Conservation (phyloP, 1,284 basidiomycete species). For the Puccinia hordei region DNA sequence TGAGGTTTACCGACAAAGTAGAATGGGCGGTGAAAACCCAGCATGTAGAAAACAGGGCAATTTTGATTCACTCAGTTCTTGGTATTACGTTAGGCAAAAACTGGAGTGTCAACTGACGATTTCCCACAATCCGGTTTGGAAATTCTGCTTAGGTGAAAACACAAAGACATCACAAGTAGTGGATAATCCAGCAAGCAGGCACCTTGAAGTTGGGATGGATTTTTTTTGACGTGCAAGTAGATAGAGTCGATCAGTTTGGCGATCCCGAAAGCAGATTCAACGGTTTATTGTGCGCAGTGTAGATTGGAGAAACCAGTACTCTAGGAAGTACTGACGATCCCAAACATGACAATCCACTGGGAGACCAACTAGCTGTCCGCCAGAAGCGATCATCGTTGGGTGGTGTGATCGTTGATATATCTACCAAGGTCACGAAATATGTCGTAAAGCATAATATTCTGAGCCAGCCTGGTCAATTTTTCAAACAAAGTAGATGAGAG, state of each 20-base stretch:
- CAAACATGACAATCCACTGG: conserved; percentile 18
- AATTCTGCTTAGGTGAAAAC: conserved; percentile 9
- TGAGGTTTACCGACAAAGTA: background rate
- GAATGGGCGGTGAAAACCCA: background rate
- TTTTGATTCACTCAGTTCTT: background rate
- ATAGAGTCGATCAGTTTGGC: background rate
- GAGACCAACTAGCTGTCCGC: conserved; percentile 39
- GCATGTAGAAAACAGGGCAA: background rate
- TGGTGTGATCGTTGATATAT: conserved; percentile 12
- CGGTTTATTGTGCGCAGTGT: background rate
- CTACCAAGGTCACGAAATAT: background rate
- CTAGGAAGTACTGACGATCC: conserved; percentile 31
- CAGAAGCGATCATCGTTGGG: conserved; percentile 38
- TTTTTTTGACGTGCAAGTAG: background rate
- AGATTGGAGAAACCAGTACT: background rate
- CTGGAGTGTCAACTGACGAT: conserved; percentile 6
- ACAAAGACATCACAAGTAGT: conserved; percentile 43
- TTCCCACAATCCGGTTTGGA: conserved; percentile 34
- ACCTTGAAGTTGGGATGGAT: background rate
- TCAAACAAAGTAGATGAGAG: background rate
- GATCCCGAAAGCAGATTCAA: background rate
- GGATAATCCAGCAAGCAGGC: conserved; percentile 24
- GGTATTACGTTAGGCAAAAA: background rate
- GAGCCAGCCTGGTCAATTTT: background rate
- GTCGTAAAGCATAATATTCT: background rate